Conservation (phyloP, 805 yeast genomes). For the Zygotorulaspora florentina region DNA sequence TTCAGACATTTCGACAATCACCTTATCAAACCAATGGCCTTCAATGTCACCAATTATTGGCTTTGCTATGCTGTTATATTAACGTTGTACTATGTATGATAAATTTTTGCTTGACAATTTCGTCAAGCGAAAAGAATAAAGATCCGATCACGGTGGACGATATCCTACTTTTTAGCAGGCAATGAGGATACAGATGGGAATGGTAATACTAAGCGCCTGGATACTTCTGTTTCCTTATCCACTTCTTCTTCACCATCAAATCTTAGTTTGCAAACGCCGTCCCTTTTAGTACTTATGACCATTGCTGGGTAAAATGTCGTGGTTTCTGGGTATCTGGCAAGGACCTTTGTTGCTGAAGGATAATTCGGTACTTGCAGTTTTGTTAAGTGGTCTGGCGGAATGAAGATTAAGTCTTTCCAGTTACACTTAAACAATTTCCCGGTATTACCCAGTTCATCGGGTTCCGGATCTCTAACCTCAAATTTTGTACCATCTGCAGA, state of each 20-base stretch:
- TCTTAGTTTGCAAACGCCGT: conserved; percentile 69
- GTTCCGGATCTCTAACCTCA: conserved; percentile 97
- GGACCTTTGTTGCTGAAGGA: conserved; percentile 73
- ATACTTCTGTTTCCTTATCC: conserved; percentile 91
- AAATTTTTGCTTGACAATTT: not conserved
- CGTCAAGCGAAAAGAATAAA: conserved; percentile 1
- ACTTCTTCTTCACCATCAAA: conserved; percentile 98
- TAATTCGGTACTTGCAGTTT: conserved; percentile 40
- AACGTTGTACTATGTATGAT: not conserved
- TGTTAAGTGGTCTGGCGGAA: conserved; percentile 52
- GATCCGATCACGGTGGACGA: conserved; percentile 10
- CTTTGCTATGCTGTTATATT: too few species aligned
- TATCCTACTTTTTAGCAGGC: conserved; percentile 20
- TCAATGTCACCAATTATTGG: not conserved
- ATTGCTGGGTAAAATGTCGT: conserved; percentile 95
- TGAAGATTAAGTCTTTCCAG: conserved; percentile 71
- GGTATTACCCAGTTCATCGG: conserved; percentile 86
- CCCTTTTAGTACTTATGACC: conserved; percentile 71
- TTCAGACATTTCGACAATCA: conserved; percentile 6
- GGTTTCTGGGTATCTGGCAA: conserved; percentile 95
- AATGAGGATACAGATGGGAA: conserved; percentile 43
- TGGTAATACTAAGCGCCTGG: conserved; percentile 76
- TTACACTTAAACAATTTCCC: conserved; percentile 82
- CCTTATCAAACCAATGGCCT: not conserved
- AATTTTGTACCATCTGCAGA: conserved; percentile 69